Evolutionary conservation across 345 rosid genomes (phyloP), one percentile per base, ranked within the genome.

Genomic region (Gynandropsis gynandra): DNA sequence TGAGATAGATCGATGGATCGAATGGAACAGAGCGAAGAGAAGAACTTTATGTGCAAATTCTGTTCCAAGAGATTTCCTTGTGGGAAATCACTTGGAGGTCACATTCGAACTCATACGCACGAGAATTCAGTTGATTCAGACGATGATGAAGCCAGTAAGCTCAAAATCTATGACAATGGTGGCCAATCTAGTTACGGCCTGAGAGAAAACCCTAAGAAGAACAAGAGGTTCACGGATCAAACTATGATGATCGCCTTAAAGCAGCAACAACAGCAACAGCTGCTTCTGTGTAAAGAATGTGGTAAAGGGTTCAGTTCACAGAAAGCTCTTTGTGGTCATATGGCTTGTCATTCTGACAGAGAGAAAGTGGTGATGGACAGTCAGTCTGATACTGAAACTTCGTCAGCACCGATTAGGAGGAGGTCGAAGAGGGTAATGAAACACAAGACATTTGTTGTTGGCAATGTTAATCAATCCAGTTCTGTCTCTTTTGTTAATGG

Each of bases 321-420:
- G 61, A 88, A 88, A 79, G 97, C 97, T 56, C 80, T 88, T 18
- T 88, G 92, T 55, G 95, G 95, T 57, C 97, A 88, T 68, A 85
- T 82, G 92, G 97, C 97, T 66, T 76, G 68, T 68, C 92, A 88
- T 60, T 82, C 97, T 9, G 80, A 77, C 51, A 77, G 75, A 62
- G 87, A 75, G 11, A 78, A 67, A 70, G 36, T 34, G 20, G 56
- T 77, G 9, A 52, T 61, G 72, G 89, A 85, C 47, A 75, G 76
- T 64, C 79, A 75, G 51, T 86, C 84, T 36, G 92, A 83, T 43
- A 77, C 86, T 54, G 97, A 80, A 42, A 76, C 77, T 40, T 80
- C 92, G 6, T 70, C 78, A 34, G 77, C 88, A 10, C 76, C 70
- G 37, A 70, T 72, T 47, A 50, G 75, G 33, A 79, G 73, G 76